Evolutionary conservation across 345 rosid genomes (phyloP).

Genomic region (Passiflora organensis): DNA sequence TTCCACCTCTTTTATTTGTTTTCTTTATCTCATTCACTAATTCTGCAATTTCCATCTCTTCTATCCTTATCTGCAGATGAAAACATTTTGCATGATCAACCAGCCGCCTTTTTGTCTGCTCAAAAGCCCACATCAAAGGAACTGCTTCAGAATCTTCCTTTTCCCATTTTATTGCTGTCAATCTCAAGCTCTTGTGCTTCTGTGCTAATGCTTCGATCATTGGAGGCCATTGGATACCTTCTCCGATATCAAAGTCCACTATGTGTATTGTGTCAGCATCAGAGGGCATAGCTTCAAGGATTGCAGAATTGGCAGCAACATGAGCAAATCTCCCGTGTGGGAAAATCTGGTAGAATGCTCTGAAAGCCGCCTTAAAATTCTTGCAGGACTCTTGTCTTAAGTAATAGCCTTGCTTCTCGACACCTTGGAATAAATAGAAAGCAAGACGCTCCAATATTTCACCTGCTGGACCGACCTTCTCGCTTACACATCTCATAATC

Average conservation of each 20-base stretch:
- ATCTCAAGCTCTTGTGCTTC: conserved; percentile 18
- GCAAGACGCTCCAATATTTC: conserved; percentile 39
- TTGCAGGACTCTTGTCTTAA: conserved; percentile 32
- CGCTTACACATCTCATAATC: conserved; percentile 22
- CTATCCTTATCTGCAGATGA: conserved; percentile 27
- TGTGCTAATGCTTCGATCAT: conserved; percentile 34
- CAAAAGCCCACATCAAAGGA: conserved; percentile 17
- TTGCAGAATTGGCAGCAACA: conserved; percentile 42
- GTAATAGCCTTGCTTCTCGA: conserved; percentile 21
- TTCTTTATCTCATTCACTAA: conserved; percentile 24
- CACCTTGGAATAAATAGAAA: conserved; percentile 27
- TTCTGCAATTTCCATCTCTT: conserved; percentile 31
- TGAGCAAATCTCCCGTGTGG: conserved; percentile 53
- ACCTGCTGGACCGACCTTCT: conserved; percentile 40
- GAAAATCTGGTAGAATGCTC: conserved; percentile 38
- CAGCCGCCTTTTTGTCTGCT: conserved; percentile 27
- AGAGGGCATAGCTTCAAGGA: conserved; percentile 31
- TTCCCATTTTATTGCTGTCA: conserved; percentile 32
- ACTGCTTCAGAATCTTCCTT: conserved; percentile 15
- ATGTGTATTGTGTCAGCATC: conserved; percentile 32
- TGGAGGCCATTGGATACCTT: conserved; percentile 50
- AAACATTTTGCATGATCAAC: conserved; percentile 20
- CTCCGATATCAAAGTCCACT: conserved; percentile 47
- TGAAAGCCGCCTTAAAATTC: conserved; percentile 36
- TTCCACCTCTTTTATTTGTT: conserved; percentile 18